Base-by-base conservation (phyloP, 306 rosid species). In the Carpinus fangiana region DNA sequence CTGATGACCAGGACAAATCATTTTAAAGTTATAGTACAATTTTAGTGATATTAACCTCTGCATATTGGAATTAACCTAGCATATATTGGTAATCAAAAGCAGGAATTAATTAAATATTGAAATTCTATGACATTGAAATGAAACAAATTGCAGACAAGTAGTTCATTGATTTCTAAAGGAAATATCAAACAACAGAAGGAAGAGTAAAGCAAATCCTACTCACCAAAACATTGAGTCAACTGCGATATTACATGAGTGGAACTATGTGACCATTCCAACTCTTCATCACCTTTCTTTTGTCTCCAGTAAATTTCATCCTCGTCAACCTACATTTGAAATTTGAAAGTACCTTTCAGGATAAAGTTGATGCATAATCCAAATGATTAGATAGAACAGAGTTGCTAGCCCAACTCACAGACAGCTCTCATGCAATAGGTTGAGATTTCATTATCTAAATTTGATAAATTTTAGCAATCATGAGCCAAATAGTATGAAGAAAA, bases 151-250 rank as follows among this genome's bases (percentile, higher is more conserved):
- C 10, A 66, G 72, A 38, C 21, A 28, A 41, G 51, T 66, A 66
- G 18, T 38, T 13, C 6, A 70, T 31, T 61, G 75, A 31, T 38
- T 18, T 53, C 38, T 28, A 64, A 38, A 62, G 71, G 50, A 64
- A 66, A 80, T 12, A 56, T 26, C 18, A 38, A 76, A 73, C 70
- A 47, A 23, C 48, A 61, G 50, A 65, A 55, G 43, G 57, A 21
- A 55, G 77, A 68, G 71, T 51, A 86, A 66, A 73, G 64, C 47
- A 75, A 67, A 72, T 70, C 82, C 50, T 74, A 84, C 97, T 93
- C 85, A 93, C 99, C 57, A 82, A 87, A 90, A 83, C 98, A 93
- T 91, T 87, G 99, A 84, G 91, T 85, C 80, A 93, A 80, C 80
- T 93, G 96, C 12, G 88, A 76, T 85, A 91, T 85, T 74, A 90